These are phyloP conservation scores for Phaeosphaeriaceae sp. DNA, from an alignment of 2,329 filamentous ascomycete genomes.

Conservation along the genomic window DNA sequence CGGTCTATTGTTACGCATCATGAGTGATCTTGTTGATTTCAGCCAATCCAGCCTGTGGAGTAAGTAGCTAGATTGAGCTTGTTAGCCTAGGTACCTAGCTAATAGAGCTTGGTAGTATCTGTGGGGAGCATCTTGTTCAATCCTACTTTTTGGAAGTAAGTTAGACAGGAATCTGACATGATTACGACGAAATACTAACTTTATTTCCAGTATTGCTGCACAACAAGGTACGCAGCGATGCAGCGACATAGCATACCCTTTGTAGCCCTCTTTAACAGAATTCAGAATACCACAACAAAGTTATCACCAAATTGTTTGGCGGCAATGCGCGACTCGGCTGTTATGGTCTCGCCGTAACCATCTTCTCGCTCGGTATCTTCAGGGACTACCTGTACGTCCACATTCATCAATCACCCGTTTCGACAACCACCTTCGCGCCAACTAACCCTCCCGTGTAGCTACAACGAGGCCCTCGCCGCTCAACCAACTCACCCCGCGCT, in stretches of 20 bases:
- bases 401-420: constrained; percentile 1
- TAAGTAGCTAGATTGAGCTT: constrained; percentile 30
- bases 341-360: constrained; percentile 85
- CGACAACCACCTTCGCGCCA: background rate
- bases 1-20: constrained; percentile 6
- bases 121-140: constrained; percentile 88
- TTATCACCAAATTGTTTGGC: constrained; percentile 84
- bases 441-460: constrained; percentile 57
- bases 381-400: constrained; percentile 67
- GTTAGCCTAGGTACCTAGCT: background rate
- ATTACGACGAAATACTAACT: constrained; percentile 5
- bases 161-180: background rate
- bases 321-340: constrained; percentile 80
- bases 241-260: constrained; percentile 11
- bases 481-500: constrained; percentile 79
- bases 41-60: constrained; percentile 56
- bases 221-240: constrained; percentile 69
- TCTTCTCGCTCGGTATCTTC: constrained; percentile 89
- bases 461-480: constrained; percentile 79
- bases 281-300: constrained; percentile 87
- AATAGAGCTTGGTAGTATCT: constrained; percentile 66
- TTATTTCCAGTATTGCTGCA: constrained; percentile 71
- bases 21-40: constrained; percentile 49
- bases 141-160: constrained; percentile 98
- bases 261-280: constrained; percentile 6